Conservation (phyloP, 495 filamentous ascomycete genomes). For the Platismatia glauca region DNA sequence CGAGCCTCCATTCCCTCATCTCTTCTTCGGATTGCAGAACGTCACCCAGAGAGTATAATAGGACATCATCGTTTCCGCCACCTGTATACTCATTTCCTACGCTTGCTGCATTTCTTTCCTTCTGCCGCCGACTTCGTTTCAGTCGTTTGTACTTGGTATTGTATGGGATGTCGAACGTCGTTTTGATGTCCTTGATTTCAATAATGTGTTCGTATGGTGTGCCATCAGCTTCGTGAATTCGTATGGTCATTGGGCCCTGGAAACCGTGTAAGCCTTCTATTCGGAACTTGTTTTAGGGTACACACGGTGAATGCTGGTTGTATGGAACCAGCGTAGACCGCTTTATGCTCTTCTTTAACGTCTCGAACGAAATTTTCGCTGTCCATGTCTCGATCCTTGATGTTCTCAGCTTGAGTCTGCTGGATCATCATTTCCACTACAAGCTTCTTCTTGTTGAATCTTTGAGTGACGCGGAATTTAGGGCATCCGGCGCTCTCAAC, state of each 20-base stretch:
- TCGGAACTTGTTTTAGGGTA: neutral
- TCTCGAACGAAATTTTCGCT: conserved; percentile 72
- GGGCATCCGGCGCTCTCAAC: conserved; percentile 81
- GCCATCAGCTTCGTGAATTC: conserved; percentile 97
- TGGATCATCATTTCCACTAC: conserved; percentile 87
- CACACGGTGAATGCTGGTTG: conserved; percentile 66
- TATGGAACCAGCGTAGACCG: conserved; percentile 58
- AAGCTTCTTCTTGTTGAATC: conserved; percentile 96
- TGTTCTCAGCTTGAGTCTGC: conserved; percentile 60
- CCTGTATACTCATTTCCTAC: conserved; percentile 49
- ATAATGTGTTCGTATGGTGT: conserved; percentile 98
- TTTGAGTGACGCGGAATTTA: conserved; percentile 69
- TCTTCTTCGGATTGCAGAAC: conserved; percentile 78
- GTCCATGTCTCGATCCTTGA: conserved; percentile 42
- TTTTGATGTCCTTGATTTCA: conserved; percentile 76
- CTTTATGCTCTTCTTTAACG: conserved; percentile 64
- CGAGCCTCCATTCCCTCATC: conserved; percentile 68
- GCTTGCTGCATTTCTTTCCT: conserved; percentile 55
- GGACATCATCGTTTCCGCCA: conserved; percentile 72
- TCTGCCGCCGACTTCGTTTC: conserved; percentile 82
- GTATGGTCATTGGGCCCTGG: conserved; percentile 83
- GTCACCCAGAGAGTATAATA: conserved; percentile 89
- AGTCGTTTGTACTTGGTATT: conserved; percentile 99
- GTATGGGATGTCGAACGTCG: conserved; percentile 88
- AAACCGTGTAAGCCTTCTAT: neutral